Evolutionary conservation across 1,284 basidiomycete species (phyloP), one percentile per base, ranked within the genome.

Genomic region (Ustilago shanxiensis): DNA sequence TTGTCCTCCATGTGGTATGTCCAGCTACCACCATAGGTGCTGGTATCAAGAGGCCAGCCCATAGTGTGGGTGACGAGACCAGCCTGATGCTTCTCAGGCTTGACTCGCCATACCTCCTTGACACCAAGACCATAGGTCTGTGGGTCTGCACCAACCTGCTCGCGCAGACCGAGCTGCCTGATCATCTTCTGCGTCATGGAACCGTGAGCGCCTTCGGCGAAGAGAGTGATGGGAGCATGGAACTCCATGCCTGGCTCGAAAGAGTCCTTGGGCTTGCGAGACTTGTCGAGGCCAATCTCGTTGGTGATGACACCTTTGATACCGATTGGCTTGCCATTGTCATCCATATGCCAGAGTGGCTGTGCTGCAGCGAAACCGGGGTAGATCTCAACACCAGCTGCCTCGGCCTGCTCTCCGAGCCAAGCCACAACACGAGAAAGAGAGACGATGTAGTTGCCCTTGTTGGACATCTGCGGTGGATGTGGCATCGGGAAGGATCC

Each of bases 171-270:
- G 87, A 96, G 95, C 83, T 91, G 90, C 57, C 89, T 89, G 73
- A 95, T 91, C 11, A 92, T 90, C 77, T 92, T 89, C 87, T 98
- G 96, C 14, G 93, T 92, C 31, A 99, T 89, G 4, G 92, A 93
- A 1, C 97, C 96, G 81, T 98, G 96, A 11, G 95, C 94, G 54
- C 96, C 97, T 87, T 99, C 97, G 0, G 94, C 95, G 57, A 99
- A 90, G n/a, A 99, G 89, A 0, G 95, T 97, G 52, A 96, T 92
- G 84, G 93, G 95, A 41, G 96, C 92, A 65, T 92, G 91, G 88
- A 99, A 99, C 76, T 94, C 92, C 95, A 99, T 98, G 3, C 96
- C 96, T 1, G 95, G 94, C 87, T 98, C 95, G 84, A 95, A 99
- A 14, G 91, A 90, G 51, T 95, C 91, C 87, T 97, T 98, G 86